phyloP scores from a whole-genome alignment of 2,329 filamentous ascomycete species.

The Alternaria conjuncta region DNA sequence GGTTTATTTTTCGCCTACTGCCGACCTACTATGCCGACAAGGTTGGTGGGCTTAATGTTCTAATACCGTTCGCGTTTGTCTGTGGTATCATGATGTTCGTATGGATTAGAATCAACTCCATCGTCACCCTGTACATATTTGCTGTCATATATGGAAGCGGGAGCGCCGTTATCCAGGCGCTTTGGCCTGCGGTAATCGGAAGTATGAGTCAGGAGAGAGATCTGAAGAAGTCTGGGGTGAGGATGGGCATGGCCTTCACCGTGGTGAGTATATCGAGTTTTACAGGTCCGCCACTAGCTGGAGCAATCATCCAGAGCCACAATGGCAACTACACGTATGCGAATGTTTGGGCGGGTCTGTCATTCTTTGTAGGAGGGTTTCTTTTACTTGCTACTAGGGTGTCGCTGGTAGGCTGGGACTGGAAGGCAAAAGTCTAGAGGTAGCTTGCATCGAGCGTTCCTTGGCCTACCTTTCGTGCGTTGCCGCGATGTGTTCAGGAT shows the following conservation, averaged over 20 bases:
- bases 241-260: slow-evolving; percentile 48
- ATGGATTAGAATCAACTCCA: slow-evolving; percentile 39
- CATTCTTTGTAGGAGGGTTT: slow-evolving; percentile 36
- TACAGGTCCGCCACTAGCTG: slow-evolving; percentile 45
- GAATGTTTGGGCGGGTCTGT: slow-evolving; percentile 47
- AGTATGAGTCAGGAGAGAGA: slow-evolving; percentile 42
- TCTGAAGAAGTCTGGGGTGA: slow-evolving; percentile 41
- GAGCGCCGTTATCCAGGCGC: slow-evolving; percentile 38
- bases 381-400: slow-evolving; percentile 36
- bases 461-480: not conserved
- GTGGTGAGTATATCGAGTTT: slow-evolving; percentile 45
- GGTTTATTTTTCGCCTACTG: slow-evolving; percentile 57
- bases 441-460: not conserved
- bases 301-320: slow-evolving; percentile 39
- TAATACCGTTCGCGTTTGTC: slow-evolving; percentile 55
- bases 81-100: slow-evolving; percentile 54
- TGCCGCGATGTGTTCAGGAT: not conserved
- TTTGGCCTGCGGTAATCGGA: slow-evolving; percentile 37
- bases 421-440: slow-evolving; percentile 32
- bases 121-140: slow-evolving; percentile 37
- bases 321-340: slow-evolving; percentile 41
- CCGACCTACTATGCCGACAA: slow-evolving; percentile 52
- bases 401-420: slow-evolving; percentile 38
- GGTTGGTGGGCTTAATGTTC: slow-evolving; percentile 56
- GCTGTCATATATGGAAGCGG: slow-evolving; percentile 39